Percentiles rank a stretch among this genome's conserved stretches.
Evolutionary conservation across 768 basidiomycete genomes (phyloP).

Genomic region (Ramaria rubella): DNA sequence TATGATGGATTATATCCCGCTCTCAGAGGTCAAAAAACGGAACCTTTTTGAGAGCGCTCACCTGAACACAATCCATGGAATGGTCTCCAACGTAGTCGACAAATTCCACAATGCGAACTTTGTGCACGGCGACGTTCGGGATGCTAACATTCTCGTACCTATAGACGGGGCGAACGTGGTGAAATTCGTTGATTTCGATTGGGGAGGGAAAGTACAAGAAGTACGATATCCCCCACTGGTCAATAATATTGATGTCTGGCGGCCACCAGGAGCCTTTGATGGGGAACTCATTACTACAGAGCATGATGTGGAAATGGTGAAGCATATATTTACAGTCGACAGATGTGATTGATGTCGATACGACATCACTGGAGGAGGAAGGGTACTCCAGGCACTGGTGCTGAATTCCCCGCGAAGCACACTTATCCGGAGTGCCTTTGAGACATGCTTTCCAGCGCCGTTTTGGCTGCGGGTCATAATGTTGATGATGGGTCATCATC

Average conservation of each 20-base stretch:
- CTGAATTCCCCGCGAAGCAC: too few relatives aligned
- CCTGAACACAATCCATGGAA: neutral
- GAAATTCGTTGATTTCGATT: constrained; percentile 27
- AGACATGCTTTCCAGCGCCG: too few relatives aligned
- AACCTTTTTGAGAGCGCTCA: constrained; percentile 2
- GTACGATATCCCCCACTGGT: constrained; percentile 19
- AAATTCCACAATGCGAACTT: constrained; percentile 20
- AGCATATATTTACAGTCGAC: too few relatives aligned
- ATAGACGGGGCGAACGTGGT: constrained; percentile 7
- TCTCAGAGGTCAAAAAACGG: constrained; percentile 3
- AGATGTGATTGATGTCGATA: too few relatives aligned
- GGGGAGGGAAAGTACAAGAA: constrained; percentile 21
- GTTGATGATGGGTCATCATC: too few relatives aligned
- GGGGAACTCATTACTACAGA: constrained; percentile 16
- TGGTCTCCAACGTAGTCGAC: constrained; percentile 5
- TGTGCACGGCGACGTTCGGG: constrained; percentile 30
- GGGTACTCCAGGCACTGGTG: too few relatives aligned
- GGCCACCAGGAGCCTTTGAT: constrained; percentile 19
- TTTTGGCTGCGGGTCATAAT: too few relatives aligned
- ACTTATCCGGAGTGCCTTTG: too few relatives aligned
- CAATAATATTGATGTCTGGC: constrained; percentile 15
- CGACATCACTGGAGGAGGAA: too few relatives aligned
- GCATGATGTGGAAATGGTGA: constrained; percentile 25
- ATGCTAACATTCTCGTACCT: constrained; percentile 25
- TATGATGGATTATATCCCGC: constrained; percentile 16